phyloP scores from a whole-genome alignment of 352 stramenopile genomes.

The Phytophthora kernoviae region DNA sequence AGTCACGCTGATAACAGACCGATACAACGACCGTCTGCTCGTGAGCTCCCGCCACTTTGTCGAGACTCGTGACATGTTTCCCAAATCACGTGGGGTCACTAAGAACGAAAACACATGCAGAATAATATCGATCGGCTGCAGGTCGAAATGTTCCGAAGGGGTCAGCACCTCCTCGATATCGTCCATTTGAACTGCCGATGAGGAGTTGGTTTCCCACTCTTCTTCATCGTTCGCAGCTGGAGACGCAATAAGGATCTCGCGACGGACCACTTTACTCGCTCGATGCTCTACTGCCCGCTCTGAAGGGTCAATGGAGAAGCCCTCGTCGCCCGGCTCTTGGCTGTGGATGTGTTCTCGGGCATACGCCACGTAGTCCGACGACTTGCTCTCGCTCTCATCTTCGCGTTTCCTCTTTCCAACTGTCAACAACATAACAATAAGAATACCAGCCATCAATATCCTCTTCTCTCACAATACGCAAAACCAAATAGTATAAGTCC shows the following conservation, averaged over 20 bases:
- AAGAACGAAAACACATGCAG: constrained; percentile 89
- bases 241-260: constrained; percentile 86
- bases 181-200: constrained; percentile 44
- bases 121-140: constrained; percentile 89
- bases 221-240: constrained; percentile 80
- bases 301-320: constrained; percentile 85
- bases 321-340: constrained; percentile 80
- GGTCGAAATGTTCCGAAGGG: constrained; percentile 76
- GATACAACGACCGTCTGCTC: constrained; percentile 70
- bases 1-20: constrained; percentile 65
- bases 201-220: constrained; percentile 57
- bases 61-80: constrained; percentile 76
- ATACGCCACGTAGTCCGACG: constrained; percentile 68
- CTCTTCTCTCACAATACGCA: constrained; percentile 11
- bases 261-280: constrained; percentile 82
- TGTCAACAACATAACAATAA: not conserved
- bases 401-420: constrained; percentile 39
- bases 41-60: constrained; percentile 83
- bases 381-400: constrained; percentile 19
- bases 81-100: constrained; percentile 72
- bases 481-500: not conserved
- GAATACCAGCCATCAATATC: constrained; percentile 2
- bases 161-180: constrained; percentile 36
- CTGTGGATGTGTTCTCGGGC: constrained; percentile 79
- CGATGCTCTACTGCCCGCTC: constrained; percentile 84